Conservation (phyloP, 2,329 filamentous ascomycete species). For the Botryotinia calthae region DNA sequence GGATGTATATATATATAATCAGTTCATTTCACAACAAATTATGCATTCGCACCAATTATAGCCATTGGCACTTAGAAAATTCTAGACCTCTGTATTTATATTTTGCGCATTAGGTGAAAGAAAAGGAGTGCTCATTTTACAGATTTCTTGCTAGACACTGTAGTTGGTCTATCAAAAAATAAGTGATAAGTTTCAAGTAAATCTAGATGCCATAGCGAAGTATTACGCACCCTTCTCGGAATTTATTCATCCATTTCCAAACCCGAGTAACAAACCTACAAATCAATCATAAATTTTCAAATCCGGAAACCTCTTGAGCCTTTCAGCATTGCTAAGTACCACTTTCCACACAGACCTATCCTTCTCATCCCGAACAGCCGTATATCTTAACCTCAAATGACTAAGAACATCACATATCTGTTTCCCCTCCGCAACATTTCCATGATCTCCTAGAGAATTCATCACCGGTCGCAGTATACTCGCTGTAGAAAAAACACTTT, state of each 20-base stretch:
- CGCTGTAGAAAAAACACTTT: neutral
- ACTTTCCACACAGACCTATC: neutral
- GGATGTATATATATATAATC: neutral
- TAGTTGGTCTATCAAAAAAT: neutral
- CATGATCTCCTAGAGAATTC: neutral
- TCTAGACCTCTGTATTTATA: too few species aligned
- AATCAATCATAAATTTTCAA: neutral
- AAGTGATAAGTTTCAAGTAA: neutral
- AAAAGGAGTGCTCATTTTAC: neutral
- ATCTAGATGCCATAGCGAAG: neutral
- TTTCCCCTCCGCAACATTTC: neutral
- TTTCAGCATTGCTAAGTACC: neutral
- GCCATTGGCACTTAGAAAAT: neutral
- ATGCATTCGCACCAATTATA: neutral
- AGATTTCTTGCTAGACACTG: neutral
- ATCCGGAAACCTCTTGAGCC: neutral
- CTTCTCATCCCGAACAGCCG: neutral
- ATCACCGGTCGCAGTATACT: neutral
- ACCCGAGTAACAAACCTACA: too few species aligned
- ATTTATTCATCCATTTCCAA: neutral
- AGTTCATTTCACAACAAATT: neutral
- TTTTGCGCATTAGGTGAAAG: neutral
- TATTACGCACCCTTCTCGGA: neutral
- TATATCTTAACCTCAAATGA: neutral
- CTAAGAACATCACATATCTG: neutral